These are phyloP conservation scores for Chrysoporthe deuterocubensis DNA, from an alignment of 2,329 filamentous ascomycete species.

Conservation along the genomic window DNA sequence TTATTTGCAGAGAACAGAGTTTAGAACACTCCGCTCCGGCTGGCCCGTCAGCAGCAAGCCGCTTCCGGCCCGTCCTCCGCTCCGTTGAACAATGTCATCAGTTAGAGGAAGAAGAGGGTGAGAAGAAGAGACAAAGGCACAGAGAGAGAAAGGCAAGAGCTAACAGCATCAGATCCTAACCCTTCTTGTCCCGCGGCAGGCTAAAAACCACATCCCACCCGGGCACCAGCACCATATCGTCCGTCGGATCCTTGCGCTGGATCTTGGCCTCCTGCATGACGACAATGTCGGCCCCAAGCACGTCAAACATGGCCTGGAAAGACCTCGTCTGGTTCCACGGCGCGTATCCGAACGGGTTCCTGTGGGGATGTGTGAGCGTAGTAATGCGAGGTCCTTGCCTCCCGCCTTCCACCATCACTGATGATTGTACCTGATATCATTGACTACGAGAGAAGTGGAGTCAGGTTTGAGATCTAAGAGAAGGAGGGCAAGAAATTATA, in stretches of 20 bases:
- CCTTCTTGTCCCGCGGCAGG: conserved; percentile 91
- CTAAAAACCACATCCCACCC: conserved; percentile 94
- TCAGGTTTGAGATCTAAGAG: conserved; percentile 32
- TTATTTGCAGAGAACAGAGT: too few species aligned
- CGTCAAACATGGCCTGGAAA: conserved; percentile 92
- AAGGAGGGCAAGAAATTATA: background rate
- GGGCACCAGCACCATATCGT: conserved; percentile 89
- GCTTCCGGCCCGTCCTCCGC: too few species aligned
- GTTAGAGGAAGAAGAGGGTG: conserved; percentile 18
- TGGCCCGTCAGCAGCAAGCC: too few species aligned
- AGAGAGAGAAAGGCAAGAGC: too few species aligned
- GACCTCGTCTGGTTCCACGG: conserved; percentile 76
- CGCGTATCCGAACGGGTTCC: conserved; percentile 38
- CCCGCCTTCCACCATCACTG: too few species aligned
- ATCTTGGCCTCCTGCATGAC: conserved; percentile 97
- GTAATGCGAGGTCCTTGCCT: too few species aligned
- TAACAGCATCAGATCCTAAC: conserved; percentile 44
- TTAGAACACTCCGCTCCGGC: too few species aligned
- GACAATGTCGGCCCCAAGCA: conserved; percentile 88
- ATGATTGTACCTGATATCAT: conserved; percentile 72
- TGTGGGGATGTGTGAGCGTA: too few species aligned
- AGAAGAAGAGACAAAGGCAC: too few species aligned
- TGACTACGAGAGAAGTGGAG: conserved; percentile 56
- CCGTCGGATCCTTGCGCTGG: conserved; percentile 84
- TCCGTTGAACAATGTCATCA: too few species aligned